Evolutionary conservation across 805 yeast genomes (phyloP).

Genomic region (Cyberlindnera euphorbiae): DNA sequence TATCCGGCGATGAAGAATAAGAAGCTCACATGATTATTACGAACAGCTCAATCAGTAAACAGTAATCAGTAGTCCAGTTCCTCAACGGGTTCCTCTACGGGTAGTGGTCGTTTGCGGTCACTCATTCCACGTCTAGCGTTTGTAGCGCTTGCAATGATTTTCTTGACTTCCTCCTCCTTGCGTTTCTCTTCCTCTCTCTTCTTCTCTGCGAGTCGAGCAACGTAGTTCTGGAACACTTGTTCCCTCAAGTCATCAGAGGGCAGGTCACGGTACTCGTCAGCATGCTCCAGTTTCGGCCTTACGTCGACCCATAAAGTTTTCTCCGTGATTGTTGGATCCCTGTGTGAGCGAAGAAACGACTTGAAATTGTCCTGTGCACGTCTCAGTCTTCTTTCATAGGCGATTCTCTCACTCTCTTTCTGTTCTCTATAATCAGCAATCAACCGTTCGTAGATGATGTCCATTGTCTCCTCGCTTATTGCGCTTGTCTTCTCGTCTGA

Average conservation of each 20-base stretch:
- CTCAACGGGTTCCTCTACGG: slow-evolving; percentile 26
- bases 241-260: slow-evolving; percentile 27
- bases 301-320: slow-evolving; percentile 35
- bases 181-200: slow-evolving; percentile 19
- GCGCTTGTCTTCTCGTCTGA: slow-evolving; percentile 23
- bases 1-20: slow-evolving; percentile 47
- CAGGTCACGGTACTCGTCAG: slow-evolving; percentile 33
- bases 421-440: slow-evolving; percentile 23
- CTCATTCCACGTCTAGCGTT: slow-evolving; percentile 11
- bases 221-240: slow-evolving; percentile 32
- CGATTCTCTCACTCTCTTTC: slow-evolving; percentile 19
- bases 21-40: no score
- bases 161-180: slow-evolving; percentile 19
- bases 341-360: slow-evolving; percentile 22
- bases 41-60: no score
- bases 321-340: slow-evolving; percentile 20
- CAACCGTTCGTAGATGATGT: slow-evolving; percentile 27
- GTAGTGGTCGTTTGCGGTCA: slow-evolving; percentile 17
- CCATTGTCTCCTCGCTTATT: slow-evolving; percentile 27
- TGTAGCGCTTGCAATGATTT: slow-evolving; percentile 17
- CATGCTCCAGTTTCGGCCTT: slow-evolving; percentile 24
- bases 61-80: slow-evolving; percentile 33
- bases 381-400: slow-evolving; percentile 18
- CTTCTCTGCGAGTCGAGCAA: slow-evolving; percentile 25
- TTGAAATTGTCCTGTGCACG: slow-evolving; percentile 23